Evolutionary conservation across 495 filamentous ascomycete genomes (phyloP).

Genomic region (Amniculicola lignicola): DNA sequence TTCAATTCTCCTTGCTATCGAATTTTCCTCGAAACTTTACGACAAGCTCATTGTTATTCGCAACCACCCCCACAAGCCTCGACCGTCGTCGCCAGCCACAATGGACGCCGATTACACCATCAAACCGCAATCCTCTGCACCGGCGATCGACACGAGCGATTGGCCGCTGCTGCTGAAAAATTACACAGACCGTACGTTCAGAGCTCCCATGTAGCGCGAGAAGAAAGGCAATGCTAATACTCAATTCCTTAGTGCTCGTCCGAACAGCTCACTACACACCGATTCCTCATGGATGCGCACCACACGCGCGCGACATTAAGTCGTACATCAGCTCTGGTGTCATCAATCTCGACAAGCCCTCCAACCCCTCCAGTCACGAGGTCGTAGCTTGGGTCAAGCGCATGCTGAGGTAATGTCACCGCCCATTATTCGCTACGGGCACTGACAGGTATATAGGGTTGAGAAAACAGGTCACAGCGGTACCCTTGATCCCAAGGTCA

Average conservation of each 20-base stretch:
- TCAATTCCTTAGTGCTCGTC: conserved; percentile 61
- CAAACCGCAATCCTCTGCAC: conserved; percentile 75
- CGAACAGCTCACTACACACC: conserved; percentile 91
- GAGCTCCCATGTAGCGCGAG: conserved; percentile 1
- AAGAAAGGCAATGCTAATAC: background rate
- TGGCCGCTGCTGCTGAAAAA: conserved; percentile 93
- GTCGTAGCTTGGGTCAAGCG: conserved; percentile 99
- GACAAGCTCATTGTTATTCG: no score
- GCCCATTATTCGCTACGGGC: background rate
- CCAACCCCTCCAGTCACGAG: conserved; percentile 96
- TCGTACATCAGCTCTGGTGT: conserved; percentile 93
- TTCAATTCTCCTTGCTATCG: no score
- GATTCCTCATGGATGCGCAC: conserved; percentile 81
- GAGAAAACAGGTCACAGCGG: conserved; percentile 98
- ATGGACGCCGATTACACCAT: conserved; percentile 70
- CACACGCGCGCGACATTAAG: conserved; percentile 87
- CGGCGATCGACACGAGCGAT: conserved; percentile 68
- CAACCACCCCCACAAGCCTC: no score
- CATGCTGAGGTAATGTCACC: conserved; percentile 68
- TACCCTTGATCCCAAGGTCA: conserved; percentile 92
- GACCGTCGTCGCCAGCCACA: no score
- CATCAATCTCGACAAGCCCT: conserved; percentile 97
- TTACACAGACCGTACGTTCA: conserved; percentile 76
- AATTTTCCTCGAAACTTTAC: no score
- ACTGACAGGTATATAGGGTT: conserved; percentile 52